These are phyloP conservation scores for Ophiostoma sp. DNA, from an alignment of 2,329 filamentous ascomycete genomes.

Conservation along the genomic window DNA sequence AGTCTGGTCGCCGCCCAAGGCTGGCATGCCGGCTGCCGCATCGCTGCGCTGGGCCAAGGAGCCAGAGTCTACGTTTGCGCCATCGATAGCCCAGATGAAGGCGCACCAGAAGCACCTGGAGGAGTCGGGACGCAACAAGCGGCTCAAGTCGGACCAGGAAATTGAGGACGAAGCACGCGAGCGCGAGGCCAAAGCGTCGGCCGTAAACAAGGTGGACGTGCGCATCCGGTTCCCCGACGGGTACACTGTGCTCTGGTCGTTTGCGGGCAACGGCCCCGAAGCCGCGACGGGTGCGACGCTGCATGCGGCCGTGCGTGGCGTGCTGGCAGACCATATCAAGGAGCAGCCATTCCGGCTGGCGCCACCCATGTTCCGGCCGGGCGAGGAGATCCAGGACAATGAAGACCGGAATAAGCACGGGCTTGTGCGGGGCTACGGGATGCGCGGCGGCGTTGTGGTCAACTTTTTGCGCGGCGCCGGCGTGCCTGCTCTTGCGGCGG, in stretches of 20 bases:
- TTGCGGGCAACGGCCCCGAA: slow-evolving; percentile 45
- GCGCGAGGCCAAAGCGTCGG: slow-evolving; percentile 59
- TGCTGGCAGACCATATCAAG: slow-evolving; percentile 60
- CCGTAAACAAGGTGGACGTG: slow-evolving; percentile 63
- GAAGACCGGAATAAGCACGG: slow-evolving; percentile 42
- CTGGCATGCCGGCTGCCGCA: slow-evolving; percentile 62
- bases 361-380: slow-evolving; percentile 47
- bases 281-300: slow-evolving; percentile 64
- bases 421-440: slow-evolving; percentile 67
- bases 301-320: slow-evolving; percentile 66
- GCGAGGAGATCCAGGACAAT: slow-evolving; percentile 45
- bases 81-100: slow-evolving; percentile 69
- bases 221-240: slow-evolving; percentile 87
- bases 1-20: slow-evolving; percentile 73
- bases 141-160: slow-evolving; percentile 78
- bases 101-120: slow-evolving; percentile 65
- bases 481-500: slow-evolving; percentile 51
- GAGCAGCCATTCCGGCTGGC: slow-evolving; percentile 67
- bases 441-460: slow-evolving; percentile 66
- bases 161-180: slow-evolving; percentile 63
- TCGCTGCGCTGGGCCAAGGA: slow-evolving; percentile 24
- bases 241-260: slow-evolving; percentile 66
- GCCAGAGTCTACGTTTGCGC: slow-evolving; percentile 70
- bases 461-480: slow-evolving; percentile 69
- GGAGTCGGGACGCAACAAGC: slow-evolving; percentile 61